Conservation (phyloP, 148 eudicot species). For the Camellia lanceoleosa region DNA sequence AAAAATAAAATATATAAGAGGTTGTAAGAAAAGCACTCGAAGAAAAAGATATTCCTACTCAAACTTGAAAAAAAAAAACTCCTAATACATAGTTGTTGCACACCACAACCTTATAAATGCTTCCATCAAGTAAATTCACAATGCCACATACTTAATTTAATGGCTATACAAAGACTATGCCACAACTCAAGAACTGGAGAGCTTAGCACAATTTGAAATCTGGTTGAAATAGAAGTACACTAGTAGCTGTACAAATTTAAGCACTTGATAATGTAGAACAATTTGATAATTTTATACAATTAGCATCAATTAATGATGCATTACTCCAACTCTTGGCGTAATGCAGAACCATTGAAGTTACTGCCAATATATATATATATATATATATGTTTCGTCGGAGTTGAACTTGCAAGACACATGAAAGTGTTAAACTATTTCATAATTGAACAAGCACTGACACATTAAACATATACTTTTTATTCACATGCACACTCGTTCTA, state of each 20-base stretch:
- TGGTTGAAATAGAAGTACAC: background rate
- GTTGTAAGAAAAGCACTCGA: background rate
- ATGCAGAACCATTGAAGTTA: background rate
- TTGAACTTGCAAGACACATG: background rate
- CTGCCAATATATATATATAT: background rate
- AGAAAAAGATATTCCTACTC: background rate
- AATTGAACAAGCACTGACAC: background rate
- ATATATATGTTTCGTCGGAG: background rate
- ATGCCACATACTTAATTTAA: slow-evolving; percentile 1
- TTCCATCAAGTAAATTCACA: slow-evolving; percentile 1
- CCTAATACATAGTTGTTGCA: background rate
- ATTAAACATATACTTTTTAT: background rate
- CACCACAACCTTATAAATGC: background rate
- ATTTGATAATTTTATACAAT: background rate
- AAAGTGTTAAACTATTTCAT: background rate
- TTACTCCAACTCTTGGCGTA: background rate
- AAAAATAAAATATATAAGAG: slow-evolving; percentile 5
- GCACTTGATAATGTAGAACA: background rate
- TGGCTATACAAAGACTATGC: background rate
- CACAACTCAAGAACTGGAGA: background rate
- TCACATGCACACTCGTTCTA: background rate
- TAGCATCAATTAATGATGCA: slow-evolving; percentile 1
- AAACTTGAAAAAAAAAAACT: background rate
- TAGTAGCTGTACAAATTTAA: background rate
- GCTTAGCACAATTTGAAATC: background rate